These are phyloP conservation scores for Mortierella alpina DNA, from an alignment of 192 early-diverging fungal species.

Conservation along the genomic window DNA sequence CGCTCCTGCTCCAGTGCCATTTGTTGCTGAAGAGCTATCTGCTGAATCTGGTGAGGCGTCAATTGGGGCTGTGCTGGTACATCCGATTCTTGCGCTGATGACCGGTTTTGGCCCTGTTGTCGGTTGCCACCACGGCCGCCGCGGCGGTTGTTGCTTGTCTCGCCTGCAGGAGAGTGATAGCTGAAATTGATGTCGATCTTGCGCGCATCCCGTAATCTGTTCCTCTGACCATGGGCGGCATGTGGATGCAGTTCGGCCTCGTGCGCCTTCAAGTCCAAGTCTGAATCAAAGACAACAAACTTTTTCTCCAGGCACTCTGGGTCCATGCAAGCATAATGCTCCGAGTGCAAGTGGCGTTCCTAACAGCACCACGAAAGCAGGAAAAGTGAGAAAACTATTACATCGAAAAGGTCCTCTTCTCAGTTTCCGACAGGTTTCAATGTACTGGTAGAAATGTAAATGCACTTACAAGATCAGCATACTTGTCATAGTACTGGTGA, in stretches of 20 bases:
- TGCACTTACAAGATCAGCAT: constrained; percentile 75
- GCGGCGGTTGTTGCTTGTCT: constrained; percentile 12
- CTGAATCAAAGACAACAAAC: constrained; percentile 94
- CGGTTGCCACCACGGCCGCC: constrained; percentile 17
- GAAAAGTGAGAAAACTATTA: background rate
- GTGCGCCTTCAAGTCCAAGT: constrained; percentile 93
- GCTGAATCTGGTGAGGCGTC: constrained; percentile 49
- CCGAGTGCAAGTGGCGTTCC: constrained; percentile 81
- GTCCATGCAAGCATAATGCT: constrained; percentile 86
- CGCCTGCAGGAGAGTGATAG: constrained; percentile 19
- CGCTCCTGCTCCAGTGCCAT: constrained; percentile 39
- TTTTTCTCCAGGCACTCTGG: constrained; percentile 90
- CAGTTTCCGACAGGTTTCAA: background rate
- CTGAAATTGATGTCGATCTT: constrained; percentile 40
- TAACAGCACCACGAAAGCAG: constrained; percentile 19
- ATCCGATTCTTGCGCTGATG: constrained; percentile 7
- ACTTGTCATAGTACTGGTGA: constrained; percentile 91
- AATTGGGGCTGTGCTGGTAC: constrained; percentile 31
- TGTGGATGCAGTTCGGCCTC: constrained; percentile 67
- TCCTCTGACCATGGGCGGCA: constrained; percentile 42
- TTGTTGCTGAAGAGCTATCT: constrained; percentile 44
- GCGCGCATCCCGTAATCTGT: constrained; percentile 13
- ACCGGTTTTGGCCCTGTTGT: constrained; percentile 22
- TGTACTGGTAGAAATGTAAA: too few relatives aligned
- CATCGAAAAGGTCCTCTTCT: background rate